Evolutionary conservation across 2,329 filamentous ascomycete species (phyloP), one percentile per base, ranked within the genome.

Genomic region (Fusarium robinianum): DNA sequence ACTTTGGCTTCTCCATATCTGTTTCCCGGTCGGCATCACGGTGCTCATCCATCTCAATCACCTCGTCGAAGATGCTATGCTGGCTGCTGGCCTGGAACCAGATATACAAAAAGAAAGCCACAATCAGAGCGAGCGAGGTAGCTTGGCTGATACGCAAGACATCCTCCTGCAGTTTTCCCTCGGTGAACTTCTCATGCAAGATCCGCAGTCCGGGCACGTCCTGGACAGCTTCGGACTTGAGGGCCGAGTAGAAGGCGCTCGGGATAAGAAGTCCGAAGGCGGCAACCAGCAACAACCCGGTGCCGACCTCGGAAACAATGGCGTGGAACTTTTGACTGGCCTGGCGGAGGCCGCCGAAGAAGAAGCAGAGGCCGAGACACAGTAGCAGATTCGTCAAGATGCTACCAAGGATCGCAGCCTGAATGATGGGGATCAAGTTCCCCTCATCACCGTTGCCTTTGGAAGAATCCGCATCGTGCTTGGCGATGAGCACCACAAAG

Each of bases 391-490:
- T 88, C 9, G 85, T 84, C 35, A 88, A 61, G 30, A 87, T 84
- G 3, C 82, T 86, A 9, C 84, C 84, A 1, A 88, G 70, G 36
- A 88, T 86, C 4, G 84, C 84, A 40, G 83, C 83, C 60, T 85
- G 78, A 36, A 87, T 86, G 55, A 87, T 82, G 2, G 74, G 73
- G 29, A 84, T 77, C 63, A 63, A 50, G 29, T 70, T 65, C 3
- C 68, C 66, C 24, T 67, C 65, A 5, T 65, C 61, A 3, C 60
- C 62, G 17, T 62, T 63, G 0, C 41, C 55, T 1, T 51, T 29
- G 0, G 44, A 33, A 1, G 44, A 15, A 7, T 52, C 16, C 1
- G 36, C 22, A 3, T 64, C 33, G 18, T 67, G 62, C 33, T 67
- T 66, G 9, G 59, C 63, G 6, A 87, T 72, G 41, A 87, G 63